These are phyloP conservation scores for Colletotrichum chlorophyti DNA, from an alignment of 2,329 filamentous ascomycete species.

Conservation along the genomic window DNA sequence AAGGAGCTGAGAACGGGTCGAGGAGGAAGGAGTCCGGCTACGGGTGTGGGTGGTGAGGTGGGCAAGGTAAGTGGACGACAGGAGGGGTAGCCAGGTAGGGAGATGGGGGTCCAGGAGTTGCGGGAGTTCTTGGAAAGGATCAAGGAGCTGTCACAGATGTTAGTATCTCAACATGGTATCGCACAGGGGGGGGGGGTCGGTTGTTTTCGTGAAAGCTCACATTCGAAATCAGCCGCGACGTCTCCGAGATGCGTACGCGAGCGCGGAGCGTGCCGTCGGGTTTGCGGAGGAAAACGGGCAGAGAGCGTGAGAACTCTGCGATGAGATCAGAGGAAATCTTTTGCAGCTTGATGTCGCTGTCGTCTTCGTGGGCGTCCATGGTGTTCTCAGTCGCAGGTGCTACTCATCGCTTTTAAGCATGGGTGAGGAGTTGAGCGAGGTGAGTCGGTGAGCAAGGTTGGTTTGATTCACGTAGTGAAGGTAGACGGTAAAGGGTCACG, in stretches of 20 bases:
- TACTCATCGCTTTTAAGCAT: neutral
- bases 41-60: constrained; percentile 59
- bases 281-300: constrained; percentile 60
- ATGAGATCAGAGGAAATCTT: constrained; percentile 66
- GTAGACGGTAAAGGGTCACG: too few species aligned
- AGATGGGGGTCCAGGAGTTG: constrained; percentile 90
- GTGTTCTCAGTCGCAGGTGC: too few species aligned
- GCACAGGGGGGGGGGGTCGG: neutral
- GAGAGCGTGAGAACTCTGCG: constrained; percentile 60
- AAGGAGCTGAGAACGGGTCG: constrained; percentile 49
- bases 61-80: constrained; percentile 79
- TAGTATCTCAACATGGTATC: neutral
- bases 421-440: too few species aligned
- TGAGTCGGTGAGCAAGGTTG: constrained; percentile 4
- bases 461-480: too few species aligned
- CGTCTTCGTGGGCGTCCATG: constrained; percentile 68
- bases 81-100: constrained; percentile 73
- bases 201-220: constrained; percentile 39
- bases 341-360: constrained; percentile 68
- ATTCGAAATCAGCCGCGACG: constrained; percentile 52
- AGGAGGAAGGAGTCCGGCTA: constrained; percentile 33
- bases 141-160: constrained; percentile 60
- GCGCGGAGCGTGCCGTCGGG: constrained; percentile 54
- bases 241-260: constrained; percentile 58
- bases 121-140: constrained; percentile 93